Base-by-base conservation (phyloP, 306 rosid genomes). In the Glycine soja region DNA sequence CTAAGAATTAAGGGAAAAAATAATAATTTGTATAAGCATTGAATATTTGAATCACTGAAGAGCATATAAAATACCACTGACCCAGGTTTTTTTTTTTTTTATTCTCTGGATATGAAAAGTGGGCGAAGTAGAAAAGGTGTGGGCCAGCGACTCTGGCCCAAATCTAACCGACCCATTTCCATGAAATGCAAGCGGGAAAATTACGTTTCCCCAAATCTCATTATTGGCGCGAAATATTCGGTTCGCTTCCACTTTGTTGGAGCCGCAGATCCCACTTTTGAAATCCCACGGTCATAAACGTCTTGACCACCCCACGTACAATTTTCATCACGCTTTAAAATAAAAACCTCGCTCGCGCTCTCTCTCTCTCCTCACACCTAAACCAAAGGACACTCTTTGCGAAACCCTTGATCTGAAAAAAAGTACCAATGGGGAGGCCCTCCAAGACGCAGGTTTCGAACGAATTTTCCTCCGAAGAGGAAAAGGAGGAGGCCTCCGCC, bases 221-320 rank as follows among this genome's bases (percentile, higher is more conserved):
- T 72, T 18, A 48, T 50, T 89, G 97, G 97, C 97, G 97, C 91
- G 97, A 90, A 92, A 87, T 69, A 54, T 72, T 79, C 80, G 71
- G 42, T 75, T 81, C 53, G 52, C 16, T 53, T 7, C 62, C 61
- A 79, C 68, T 72, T 15, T 61, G 32, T 40, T 78, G 70, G 71
- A 84, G 53, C 88, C 91, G 91, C 87, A 80, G 65, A 85, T 86
- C 83, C 50, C 38, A 10, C 53, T 43, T 46, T 64, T 40, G 64
- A 45, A 80, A 87, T 90, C 92, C 0, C 10, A 87, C 83, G 90
- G 88, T 74, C 70, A 54, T 14, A 82, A 90, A 74, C 77, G 9
- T 68, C 38, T 9, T 68, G 32, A 58, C 59, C 52, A 24, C 56
- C 34, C 16, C 13, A 8, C 52, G 15, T 13, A 61, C 3, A 5